Evolutionary conservation across 345 rosid species (phyloP).

Genomic region (Erodium maritimum): DNA sequence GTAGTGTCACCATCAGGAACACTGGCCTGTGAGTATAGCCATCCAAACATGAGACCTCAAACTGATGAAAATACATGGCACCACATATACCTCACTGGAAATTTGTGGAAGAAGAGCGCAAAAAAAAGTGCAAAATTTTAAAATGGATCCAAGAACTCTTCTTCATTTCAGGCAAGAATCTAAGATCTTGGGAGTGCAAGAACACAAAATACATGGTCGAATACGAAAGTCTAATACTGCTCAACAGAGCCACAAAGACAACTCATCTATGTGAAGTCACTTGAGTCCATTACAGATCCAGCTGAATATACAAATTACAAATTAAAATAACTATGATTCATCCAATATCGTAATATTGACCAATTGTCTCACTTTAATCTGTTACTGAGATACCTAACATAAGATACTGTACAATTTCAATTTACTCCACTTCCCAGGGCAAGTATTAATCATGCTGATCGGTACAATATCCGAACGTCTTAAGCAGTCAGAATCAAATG

Average conservation of each 20-base stretch:
- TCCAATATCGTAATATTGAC: background rate
- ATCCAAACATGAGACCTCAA: slow-evolving; percentile 13
- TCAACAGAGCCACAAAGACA: background rate
- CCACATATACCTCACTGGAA: background rate
- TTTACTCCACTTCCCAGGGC: background rate
- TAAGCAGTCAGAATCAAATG: background rate
- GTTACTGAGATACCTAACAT: background rate
- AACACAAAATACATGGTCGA: background rate
- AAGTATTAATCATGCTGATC: background rate
- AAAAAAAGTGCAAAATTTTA: background rate
- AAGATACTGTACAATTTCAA: background rate
- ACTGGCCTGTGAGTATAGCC: slow-evolving; percentile 56
- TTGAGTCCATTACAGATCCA: background rate
- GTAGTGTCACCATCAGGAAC: slow-evolving; percentile 75
- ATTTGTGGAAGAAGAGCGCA: background rate
- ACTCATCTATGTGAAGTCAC: background rate
- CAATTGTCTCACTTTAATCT: background rate
- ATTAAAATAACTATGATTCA: background rate
- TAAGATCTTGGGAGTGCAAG: background rate
- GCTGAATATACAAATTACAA: background rate
- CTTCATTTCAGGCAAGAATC: background rate
- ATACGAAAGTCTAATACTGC: background rate
- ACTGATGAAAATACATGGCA: background rate
- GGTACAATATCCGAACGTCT: background rate
- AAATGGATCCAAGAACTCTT: background rate